Base-by-base conservation (phyloP, 192 early-diverging fungal species). In the Coemansia sp. region DNA sequence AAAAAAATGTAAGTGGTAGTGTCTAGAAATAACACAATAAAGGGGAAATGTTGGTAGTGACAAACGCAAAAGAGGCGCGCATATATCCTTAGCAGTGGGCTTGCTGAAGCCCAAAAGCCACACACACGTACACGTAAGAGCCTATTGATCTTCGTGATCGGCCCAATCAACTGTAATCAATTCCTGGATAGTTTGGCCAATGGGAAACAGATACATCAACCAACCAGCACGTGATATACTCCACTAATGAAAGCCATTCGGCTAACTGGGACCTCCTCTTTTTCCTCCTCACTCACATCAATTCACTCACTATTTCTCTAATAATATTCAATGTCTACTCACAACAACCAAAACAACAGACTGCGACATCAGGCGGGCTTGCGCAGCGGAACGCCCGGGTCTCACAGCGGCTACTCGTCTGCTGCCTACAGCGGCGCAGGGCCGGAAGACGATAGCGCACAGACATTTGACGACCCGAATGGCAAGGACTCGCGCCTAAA, bases 401-500 rank as follows among this genome's bases (percentile, higher is more conserved):
- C 33, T 0, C 70, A 74, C 69, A 38, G 62, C 46, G 46, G 63
- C 18, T 68, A 72, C 57, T 36, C 70, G 47, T 62, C 50, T 8
- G 38, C 68, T 20, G 62, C 62, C 12, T 50, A 65, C 16, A 34
- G 61, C 62, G 31, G 50, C 41, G 72, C 27, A 20, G 46, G 39
- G 43, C 36, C 22, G 9, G 60, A 58, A 31, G 38, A 29, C 63
- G 61, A 34, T 9, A 18, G 9, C 15, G 71, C 46, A 34, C 72
- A 62, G 63, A 58, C 12, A 2, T 41, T 38, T 3, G 80, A 75
- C 24, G 81, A 83, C 55, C 81, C 81, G 3, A 83, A 78, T 38
- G 68, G 68, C 73, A 83, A 83, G 62, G 73, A 78, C 70, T 44
- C 60, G 65, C 83, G 83, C 52, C 75, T 85, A 31, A 77, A 68